Evolutionary conservation across 2,329 filamentous ascomycete genomes (phyloP).

Genomic region (Fusarium irregulare): DNA sequence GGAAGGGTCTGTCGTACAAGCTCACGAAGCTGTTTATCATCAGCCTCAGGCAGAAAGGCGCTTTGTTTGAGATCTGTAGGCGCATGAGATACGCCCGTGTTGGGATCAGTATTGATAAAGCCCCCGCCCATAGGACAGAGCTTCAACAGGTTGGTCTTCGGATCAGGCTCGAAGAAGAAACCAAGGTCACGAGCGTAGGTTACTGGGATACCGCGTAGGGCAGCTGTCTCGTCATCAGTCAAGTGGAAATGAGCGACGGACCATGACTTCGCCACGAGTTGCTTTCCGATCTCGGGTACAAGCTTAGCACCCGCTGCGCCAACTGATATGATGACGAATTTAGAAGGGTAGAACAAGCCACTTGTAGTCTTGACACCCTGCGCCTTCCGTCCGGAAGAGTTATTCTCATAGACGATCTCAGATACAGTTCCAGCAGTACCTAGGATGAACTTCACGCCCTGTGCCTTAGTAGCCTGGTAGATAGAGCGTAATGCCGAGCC

Average conservation of each 20-base stretch:
- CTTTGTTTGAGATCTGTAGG: slow-evolving; percentile 46
- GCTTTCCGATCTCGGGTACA: slow-evolving; percentile 60
- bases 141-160: slow-evolving; percentile 67
- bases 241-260: slow-evolving; percentile 70
- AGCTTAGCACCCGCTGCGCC: slow-evolving; percentile 63
- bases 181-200: slow-evolving; percentile 71
- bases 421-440: slow-evolving; percentile 47
- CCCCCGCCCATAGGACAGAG: slow-evolving; percentile 69
- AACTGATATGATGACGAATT: slow-evolving; percentile 61
- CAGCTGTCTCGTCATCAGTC: slow-evolving; percentile 63
- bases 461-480: slow-evolving; percentile 54
- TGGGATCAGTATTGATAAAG: slow-evolving; percentile 58
- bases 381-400: background rate
- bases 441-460: slow-evolving; percentile 38
- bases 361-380: slow-evolving; percentile 29
- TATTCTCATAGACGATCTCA: slow-evolving; percentile 41
- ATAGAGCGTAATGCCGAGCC: slow-evolving; percentile 62
- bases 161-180: slow-evolving; percentile 74
- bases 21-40: slow-evolving; percentile 63
- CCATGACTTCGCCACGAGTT: slow-evolving; percentile 68
- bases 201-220: slow-evolving; percentile 68
- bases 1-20: slow-evolving; percentile 65
- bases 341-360: slow-evolving; percentile 40
- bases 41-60: slow-evolving; percentile 63
- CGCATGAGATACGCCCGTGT: slow-evolving; percentile 55